These are phyloP conservation scores for Stenocarpella maydis DNA, from an alignment of 2,329 filamentous ascomycete genomes.

Conservation along the genomic window DNA sequence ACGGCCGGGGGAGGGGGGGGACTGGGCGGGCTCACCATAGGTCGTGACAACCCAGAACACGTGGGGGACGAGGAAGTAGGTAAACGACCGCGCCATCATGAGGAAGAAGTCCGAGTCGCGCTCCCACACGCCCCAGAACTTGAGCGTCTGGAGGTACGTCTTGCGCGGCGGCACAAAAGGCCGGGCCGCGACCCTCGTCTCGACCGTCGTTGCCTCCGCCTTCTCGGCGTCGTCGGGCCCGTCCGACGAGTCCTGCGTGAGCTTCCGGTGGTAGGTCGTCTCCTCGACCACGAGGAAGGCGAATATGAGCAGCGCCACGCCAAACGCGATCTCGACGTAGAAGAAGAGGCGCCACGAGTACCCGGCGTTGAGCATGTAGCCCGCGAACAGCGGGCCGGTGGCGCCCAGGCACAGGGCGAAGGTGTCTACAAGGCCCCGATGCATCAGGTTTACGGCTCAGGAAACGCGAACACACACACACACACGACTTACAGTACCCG, in stretches of 20 bases:
- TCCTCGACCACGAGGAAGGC: slow-evolving; percentile 47
- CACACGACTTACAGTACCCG: slow-evolving; percentile 60
- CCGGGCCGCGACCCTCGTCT: background rate
- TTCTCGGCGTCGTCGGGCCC: slow-evolving; percentile 32
- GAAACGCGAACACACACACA: too few species aligned
- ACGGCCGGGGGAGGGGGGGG: too few species aligned
- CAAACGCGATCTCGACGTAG: slow-evolving; percentile 66
- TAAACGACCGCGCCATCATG: slow-evolving; percentile 55
- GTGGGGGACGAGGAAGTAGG: slow-evolving; percentile 56
- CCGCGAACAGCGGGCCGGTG: slow-evolving; percentile 64
- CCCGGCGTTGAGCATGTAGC: slow-evolving; percentile 67
- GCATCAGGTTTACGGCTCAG: slow-evolving; percentile 1
- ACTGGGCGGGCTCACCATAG: slow-evolving; percentile 43
- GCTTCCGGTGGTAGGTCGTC: slow-evolving; percentile 42
- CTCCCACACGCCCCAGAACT: slow-evolving; percentile 53
- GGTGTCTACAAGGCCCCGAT: slow-evolving; percentile 2
- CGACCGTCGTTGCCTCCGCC: background rate
- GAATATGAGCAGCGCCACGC: slow-evolving; percentile 41
- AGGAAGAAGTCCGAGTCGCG: slow-evolving; percentile 53
- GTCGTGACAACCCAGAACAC: slow-evolving; percentile 60
- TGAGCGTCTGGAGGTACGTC: slow-evolving; percentile 51
- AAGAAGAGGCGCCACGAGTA: slow-evolving; percentile 69
- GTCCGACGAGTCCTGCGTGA: slow-evolving; percentile 22
- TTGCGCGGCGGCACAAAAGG: slow-evolving; percentile 47
- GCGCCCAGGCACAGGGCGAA: slow-evolving; percentile 63